Base-by-base conservation (phyloP, 2,329 filamentous ascomycete species). In the Neocatenulostroma microsporum region DNA sequence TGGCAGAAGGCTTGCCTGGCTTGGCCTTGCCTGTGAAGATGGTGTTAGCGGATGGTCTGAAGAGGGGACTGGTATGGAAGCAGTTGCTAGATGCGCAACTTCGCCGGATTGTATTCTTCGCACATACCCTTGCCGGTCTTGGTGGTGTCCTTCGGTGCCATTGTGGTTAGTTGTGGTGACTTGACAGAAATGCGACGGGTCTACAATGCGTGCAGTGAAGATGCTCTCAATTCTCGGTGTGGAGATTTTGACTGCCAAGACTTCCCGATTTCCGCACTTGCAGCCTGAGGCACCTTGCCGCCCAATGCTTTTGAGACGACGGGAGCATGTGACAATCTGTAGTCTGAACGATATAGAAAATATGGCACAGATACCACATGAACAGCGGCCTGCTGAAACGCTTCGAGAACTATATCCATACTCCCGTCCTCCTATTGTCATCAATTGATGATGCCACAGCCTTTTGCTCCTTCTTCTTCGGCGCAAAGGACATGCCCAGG, bases 1-100 rank as follows among this genome's bases (percentile, higher is more conserved):
- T 81, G 57, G 68, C 67, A 59, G 67, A 69, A 58, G 72, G 62
- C 78, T 91, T 91, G 67, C 72, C 59, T 51, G 64, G 34, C 49
- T 56, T 55, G 33, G 52, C 51, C 26, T 48, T 38, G 46, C 52
- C 66, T 62, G 54, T 40, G 38, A 48, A 50, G 18, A 57, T 45
- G 62, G 60, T 53, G 27, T 41, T 30, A 6, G 12, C 21, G 19
- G 17, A 38, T 39, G 17, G 17, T 35, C 30, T 14, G 20, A 21
- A 39, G 21, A 29, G 30, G 28, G 21, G 33, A 36, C 34, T 34
- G 21, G 21, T 21, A 50, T 19, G 13, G 21, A 31, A 20, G 15
- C 13, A 15, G 21, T 10, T 21, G 20, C 13, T 20, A 27, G 30
- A 30, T 29, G 32, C 30, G 29, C 37, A 34, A 13, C 25, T 30